These are phyloP conservation scores for Phoma sp. DNA, from an alignment of 2,329 filamentous ascomycete genomes.

Conservation along the genomic window DNA sequence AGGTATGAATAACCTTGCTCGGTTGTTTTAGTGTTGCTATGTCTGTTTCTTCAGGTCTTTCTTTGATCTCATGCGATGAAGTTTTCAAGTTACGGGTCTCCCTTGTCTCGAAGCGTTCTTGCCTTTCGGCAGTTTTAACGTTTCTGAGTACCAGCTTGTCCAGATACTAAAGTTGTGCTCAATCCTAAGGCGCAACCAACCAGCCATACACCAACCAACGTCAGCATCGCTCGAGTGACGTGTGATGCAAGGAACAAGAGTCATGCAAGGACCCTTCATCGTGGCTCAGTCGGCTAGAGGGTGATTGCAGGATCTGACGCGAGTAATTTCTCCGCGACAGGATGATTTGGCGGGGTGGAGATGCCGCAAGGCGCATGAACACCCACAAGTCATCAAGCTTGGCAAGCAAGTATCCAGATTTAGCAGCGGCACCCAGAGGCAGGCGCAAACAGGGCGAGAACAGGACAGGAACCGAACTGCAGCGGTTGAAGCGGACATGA, in stretches of 20 bases:
- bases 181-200: not conserved
- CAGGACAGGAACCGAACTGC: not conserved
- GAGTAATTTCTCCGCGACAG: constrained; percentile 20
- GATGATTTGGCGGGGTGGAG: constrained; percentile 16
- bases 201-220: too few species aligned
- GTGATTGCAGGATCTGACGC: constrained; percentile 21
- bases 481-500: constrained; percentile 2
- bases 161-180: not conserved
- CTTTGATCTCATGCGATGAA: too few species aligned
- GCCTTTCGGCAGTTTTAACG: too few species aligned
- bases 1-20: too few species aligned
- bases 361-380: constrained; percentile 14
- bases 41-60: too few species aligned
- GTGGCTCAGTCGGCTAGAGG: constrained; percentile 13
- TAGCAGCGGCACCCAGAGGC: constrained; percentile 7
- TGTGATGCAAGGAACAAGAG: not conserved
- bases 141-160: too few species aligned
- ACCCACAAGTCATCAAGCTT: constrained; percentile 1
- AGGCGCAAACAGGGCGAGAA: constrained; percentile 4
- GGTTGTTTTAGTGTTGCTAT: too few species aligned
- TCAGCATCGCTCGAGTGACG: too few species aligned
- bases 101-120: too few species aligned
- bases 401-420: constrained; percentile 2
- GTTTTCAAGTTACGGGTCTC: too few species aligned
- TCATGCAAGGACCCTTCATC: constrained; percentile 13